Conservation (phyloP, 495 filamentous ascomycete genomes). For the Patellaria atrata region DNA sequence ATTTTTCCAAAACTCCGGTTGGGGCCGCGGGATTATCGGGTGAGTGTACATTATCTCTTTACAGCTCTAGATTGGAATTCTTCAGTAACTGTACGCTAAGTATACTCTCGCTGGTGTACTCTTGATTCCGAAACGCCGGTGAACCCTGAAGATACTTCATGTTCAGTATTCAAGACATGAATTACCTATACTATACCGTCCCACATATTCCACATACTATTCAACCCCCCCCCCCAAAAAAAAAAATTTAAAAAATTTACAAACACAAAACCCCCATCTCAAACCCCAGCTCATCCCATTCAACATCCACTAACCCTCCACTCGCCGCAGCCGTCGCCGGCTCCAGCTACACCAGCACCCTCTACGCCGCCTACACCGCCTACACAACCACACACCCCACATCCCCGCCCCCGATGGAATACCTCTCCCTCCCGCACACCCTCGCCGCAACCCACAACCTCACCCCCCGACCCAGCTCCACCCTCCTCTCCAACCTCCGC, state of each 20-base stretch:
- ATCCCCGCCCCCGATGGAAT: slow-evolving; percentile 20
- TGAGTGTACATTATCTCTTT: slow-evolving; percentile 1
- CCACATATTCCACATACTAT: too few species aligned
- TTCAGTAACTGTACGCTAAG: not conserved
- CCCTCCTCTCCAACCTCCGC: slow-evolving; percentile 26
- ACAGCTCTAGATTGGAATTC: not conserved
- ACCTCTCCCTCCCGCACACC: slow-evolving; percentile 27
- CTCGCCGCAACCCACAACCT: slow-evolving; percentile 22
- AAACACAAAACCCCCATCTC: too few species aligned
- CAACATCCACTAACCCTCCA: slow-evolving; percentile 4
- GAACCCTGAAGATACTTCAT: too few species aligned
- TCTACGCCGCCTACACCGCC: slow-evolving; percentile 28
- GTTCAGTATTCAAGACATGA: too few species aligned
- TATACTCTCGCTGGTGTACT: not conserved
- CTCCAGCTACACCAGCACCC: slow-evolving; percentile 21
- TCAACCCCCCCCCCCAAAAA: too few species aligned
- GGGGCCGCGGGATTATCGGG: slow-evolving; percentile 24
- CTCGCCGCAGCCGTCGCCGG: slow-evolving; percentile 19
- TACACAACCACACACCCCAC: slow-evolving; percentile 17
- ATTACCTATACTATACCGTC: too few species aligned
- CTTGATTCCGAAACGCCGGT: not conserved
- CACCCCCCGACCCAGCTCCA: slow-evolving; percentile 22
- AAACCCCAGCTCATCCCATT: not conserved
- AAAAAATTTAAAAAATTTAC: too few species aligned
- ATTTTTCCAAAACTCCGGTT: slow-evolving; percentile 30